Conservation (phyloP, 345 rosid genomes). For the Lumnitzera racemosa region DNA sequence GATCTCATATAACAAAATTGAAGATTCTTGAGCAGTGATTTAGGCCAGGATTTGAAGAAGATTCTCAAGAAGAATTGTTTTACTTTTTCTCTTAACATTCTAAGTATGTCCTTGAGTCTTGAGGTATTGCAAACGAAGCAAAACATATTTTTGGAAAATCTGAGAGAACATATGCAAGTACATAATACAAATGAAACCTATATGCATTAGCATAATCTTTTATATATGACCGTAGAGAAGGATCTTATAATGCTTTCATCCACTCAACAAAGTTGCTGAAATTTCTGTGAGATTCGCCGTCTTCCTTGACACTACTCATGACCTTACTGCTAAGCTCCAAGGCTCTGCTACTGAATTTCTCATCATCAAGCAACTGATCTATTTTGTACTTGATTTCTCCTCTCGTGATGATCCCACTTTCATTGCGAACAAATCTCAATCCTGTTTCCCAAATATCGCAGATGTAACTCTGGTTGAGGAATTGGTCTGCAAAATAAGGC, state of each 20-base stretch:
- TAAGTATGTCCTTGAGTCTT: no score
- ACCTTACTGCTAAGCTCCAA: not conserved
- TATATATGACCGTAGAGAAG: not conserved
- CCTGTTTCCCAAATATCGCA: constrained; percentile 45
- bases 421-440: constrained; percentile 3
- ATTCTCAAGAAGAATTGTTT: no score
- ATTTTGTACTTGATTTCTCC: constrained; percentile 9
- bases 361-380: constrained; percentile 1
- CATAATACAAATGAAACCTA: no score
- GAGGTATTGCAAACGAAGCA: no score
- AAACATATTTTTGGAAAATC: no score
- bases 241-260: constrained; percentile 3
- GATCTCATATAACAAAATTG: no score
- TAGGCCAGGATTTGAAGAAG: no score
- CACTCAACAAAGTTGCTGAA: constrained; percentile 5
- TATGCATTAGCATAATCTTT: no score
- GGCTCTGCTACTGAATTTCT: not conserved
- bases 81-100: no score
- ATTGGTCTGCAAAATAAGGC: constrained; percentile 45
- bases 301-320: not conserved
- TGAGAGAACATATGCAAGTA: no score
- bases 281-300: constrained; percentile 1
- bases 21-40: no score
- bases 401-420: constrained; percentile 1
- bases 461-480: constrained; percentile 25